phyloP scores from a whole-genome alignment of 805 yeast genomes.

The Ogataea nakhonphanomensis region DNA sequence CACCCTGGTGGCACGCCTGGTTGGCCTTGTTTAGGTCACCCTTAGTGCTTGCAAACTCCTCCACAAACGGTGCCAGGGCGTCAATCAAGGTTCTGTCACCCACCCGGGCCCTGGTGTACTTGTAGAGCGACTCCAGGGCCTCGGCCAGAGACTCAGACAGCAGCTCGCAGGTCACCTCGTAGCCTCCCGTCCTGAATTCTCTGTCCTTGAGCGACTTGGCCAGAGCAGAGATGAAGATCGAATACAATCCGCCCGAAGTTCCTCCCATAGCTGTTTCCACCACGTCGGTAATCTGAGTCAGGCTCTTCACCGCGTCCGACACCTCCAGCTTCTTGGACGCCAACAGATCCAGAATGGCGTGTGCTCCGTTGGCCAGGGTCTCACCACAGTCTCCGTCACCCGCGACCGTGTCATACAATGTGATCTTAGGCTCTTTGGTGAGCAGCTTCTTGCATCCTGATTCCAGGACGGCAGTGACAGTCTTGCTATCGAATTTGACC shows the following conservation, averaged over 20 bases:
- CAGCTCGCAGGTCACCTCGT: slow-evolving; percentile 30
- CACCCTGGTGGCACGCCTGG: slow-evolving; percentile 69
- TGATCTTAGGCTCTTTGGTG: slow-evolving; percentile 76
- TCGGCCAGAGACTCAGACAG: slow-evolving; percentile 48
- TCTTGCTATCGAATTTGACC: slow-evolving; percentile 30
- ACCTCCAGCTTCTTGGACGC: slow-evolving; percentile 36
- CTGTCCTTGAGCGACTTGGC: slow-evolving; percentile 49
- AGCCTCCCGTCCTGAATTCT: slow-evolving; percentile 29
- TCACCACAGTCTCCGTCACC: slow-evolving; percentile 99
- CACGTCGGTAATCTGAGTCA: slow-evolving; percentile 72
- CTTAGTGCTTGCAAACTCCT: slow-evolving; percentile 46
- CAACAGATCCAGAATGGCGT: slow-evolving; percentile 59
- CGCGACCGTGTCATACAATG: slow-evolving; percentile 80
- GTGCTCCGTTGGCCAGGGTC: slow-evolving; percentile 79
- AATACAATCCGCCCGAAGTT: slow-evolving; percentile 90
- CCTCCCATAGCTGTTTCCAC: slow-evolving; percentile 95
- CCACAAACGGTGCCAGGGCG: slow-evolving; percentile 83
- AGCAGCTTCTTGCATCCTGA: slow-evolving; percentile 52
- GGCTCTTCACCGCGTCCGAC: slow-evolving; percentile 51
- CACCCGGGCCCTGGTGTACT: slow-evolving; percentile 81
- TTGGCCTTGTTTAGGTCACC: slow-evolving; percentile 57
- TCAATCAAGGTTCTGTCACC: slow-evolving; percentile 91
- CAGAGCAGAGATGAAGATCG: slow-evolving; percentile 78
- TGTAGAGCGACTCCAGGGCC: slow-evolving; percentile 72
- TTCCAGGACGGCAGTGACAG: slow-evolving; percentile 36